Evolutionary conservation across 2,329 filamentous ascomycete species (phyloP), one percentile per base, ranked within the genome.

Genomic region (Sarocladium brachiariae): DNA sequence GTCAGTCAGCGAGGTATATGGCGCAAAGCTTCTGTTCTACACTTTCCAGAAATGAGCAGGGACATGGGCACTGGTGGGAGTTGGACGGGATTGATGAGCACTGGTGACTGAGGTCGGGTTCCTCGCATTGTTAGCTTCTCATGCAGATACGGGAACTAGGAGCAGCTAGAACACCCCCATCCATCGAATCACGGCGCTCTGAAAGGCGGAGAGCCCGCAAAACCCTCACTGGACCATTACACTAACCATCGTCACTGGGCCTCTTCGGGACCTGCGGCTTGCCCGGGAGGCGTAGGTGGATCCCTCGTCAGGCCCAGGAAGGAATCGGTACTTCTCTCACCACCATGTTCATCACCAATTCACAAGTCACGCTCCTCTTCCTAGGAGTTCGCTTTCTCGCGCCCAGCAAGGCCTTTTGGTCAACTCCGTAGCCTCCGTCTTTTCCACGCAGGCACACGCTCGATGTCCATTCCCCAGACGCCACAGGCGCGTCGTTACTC

Each of bases 381-480:
- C 35, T 43, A n/a, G n/a, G n/a, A n/a, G 25, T 27, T 43, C 39
- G 39, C 39, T 43, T n/a, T 43, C 23, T 19, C 11, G 39, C 21
- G 39, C n/a, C 21, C 18, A 19, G 35, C 35, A 7, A 19, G 16
- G 13, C 10, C 37, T 19, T 7, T 19, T 27, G 30, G 25, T 47
- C 43, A 30, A 9, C 21, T 30, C 13, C 43, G 8, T 21, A 30
- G 14, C 33, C 43, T 47, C 43, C 43, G 33, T 30, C 43, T 47
- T 47, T 47, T 47, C n/a, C 43, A 47, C 43, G 43, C 43, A 47
- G 33, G 33, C 43, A 33, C 43, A n/a, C n/a, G n/a, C 43, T 30
- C 43, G 24, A n/a, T 11, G 7, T 47, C 43, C 43, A 33, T 47
- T 47, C 31, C 31, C 46, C 46, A 21, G 46, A 25, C 46, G 27